A percentile compares a stretch with the other conserved stretches of the same genome.
Conservation (phyloP, 441 rosid genomes). For the Croton laevigatus region DNA sequence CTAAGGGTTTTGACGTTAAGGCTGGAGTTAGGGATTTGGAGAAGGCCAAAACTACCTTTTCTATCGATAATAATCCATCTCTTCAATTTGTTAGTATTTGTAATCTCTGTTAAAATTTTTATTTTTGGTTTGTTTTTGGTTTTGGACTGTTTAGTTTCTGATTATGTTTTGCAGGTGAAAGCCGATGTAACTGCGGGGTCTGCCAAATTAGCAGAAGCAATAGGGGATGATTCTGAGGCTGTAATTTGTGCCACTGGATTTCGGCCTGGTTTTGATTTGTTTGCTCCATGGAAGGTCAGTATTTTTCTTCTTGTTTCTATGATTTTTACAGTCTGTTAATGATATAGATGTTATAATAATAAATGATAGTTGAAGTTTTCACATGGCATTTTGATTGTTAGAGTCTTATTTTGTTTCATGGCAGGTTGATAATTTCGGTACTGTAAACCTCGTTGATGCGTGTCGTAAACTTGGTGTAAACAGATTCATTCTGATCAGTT, state of each 20-base stretch:
- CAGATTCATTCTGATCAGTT: conserved; percentile 74
- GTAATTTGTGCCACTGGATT: conserved; percentile 88
- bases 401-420: background rate
- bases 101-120: background rate
- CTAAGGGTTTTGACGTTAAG: conserved; percentile 76
- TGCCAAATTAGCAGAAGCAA: conserved; percentile 74
- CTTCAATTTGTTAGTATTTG: conserved; percentile 63
- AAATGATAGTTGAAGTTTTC: no score
- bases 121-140: background rate
- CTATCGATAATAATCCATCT: conserved; percentile 48
- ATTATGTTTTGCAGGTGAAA: conserved; percentile 55
- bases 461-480: conserved; percentile 61
- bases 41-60: conserved; percentile 54
- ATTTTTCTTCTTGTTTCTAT: background rate
- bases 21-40: conserved; percentile 82
- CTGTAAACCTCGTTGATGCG: conserved; percentile 81
- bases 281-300: conserved; percentile 80
- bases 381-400: background rate
- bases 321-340: background rate
- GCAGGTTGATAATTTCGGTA: conserved; percentile 82
- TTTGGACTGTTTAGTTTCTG: background rate
- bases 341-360: no score
- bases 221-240: conserved; percentile 76
- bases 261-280: conserved; percentile 68
- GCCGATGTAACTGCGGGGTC: conserved; percentile 82